Evolutionary conservation across 805 yeast species (phyloP).

Genomic region (Starmerella apis): DNA sequence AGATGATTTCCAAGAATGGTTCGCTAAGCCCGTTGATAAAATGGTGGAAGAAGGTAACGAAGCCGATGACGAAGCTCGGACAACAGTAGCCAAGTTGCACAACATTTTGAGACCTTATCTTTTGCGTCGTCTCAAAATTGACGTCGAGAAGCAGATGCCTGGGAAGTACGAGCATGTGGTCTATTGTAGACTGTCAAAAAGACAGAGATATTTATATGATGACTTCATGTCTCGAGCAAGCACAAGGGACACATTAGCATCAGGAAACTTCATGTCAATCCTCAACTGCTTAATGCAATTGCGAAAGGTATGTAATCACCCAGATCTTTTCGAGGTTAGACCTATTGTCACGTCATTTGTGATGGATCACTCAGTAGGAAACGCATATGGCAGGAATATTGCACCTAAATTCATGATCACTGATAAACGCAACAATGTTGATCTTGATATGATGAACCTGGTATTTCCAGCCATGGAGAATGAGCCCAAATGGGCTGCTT

Average conservation of each 20-base stretch:
- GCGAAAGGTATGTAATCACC: constrained; percentile 93
- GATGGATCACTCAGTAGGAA: constrained; percentile 51
- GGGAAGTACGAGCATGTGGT: constrained; percentile 92
- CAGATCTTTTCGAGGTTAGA: constrained; percentile 89
- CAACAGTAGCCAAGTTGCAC: constrained; percentile 79
- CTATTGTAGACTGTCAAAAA: constrained; percentile 79
- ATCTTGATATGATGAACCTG: constrained; percentile 48
- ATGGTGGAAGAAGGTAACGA: constrained; percentile 74
- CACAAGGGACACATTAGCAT: constrained; percentile 82
- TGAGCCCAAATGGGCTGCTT: constrained; percentile 16
- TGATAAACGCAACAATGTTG: background rate
- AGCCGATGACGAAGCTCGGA: constrained; percentile 55
- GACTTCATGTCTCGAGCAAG: constrained; percentile 97
- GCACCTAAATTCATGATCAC: constrained; percentile 19
- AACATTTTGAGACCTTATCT: constrained; percentile 89
- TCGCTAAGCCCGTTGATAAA: constrained; percentile 92
- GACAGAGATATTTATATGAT: constrained; percentile 86
- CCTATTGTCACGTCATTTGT: constrained; percentile 89
- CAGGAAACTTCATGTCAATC: constrained; percentile 89
- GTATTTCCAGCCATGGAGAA: constrained; percentile 42
- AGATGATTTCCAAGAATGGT: constrained; percentile 96
- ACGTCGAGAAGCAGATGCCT: constrained; percentile 98
- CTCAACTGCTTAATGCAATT: constrained; percentile 96
- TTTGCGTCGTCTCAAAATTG: constrained; percentile 82
- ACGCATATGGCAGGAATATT: constrained; percentile 33